These are phyloP conservation scores for Dianthus caryophyllus DNA, from an alignment of 148 eudicot species.

Conservation along the genomic window DNA sequence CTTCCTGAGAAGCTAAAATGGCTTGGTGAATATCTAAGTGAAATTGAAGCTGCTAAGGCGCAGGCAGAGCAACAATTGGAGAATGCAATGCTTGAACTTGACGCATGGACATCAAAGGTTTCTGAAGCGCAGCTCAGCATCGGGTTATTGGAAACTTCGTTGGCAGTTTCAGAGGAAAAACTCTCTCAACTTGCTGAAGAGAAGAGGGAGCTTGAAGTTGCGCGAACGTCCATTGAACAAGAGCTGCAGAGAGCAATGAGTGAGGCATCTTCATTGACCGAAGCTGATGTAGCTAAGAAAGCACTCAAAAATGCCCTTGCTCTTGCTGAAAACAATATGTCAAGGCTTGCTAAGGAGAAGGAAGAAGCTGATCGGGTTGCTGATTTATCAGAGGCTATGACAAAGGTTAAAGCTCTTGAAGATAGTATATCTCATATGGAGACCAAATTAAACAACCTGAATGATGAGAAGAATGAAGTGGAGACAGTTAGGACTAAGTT, in stretches of 20 bases:
- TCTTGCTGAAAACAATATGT: constrained; percentile 48
- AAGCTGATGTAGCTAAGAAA: constrained; percentile 39
- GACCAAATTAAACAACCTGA: constrained; percentile 40
- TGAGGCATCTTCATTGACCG: constrained; percentile 44
- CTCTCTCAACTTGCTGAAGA: constrained; percentile 50
- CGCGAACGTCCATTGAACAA: constrained; percentile 35
- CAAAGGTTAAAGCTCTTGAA: constrained; percentile 62
- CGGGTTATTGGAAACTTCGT: constrained; percentile 59
- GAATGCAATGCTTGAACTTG: constrained; percentile 40
- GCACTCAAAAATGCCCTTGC: constrained; percentile 59
- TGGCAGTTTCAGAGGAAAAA: constrained; percentile 47
- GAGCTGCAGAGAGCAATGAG: constrained; percentile 49
- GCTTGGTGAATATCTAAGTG: constrained; percentile 51
- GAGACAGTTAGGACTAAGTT: constrained; percentile 37
- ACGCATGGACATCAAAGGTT: constrained; percentile 41
- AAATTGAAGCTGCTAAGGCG: constrained; percentile 47
- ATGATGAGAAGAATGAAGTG: constrained; percentile 53
- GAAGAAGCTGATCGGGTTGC: constrained; percentile 51
- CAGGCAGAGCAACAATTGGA: constrained; percentile 53
- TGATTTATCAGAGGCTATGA: constrained; percentile 49
- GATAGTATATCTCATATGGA: constrained; percentile 55
- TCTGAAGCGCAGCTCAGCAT: constrained; percentile 37
- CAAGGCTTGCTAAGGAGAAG: constrained; percentile 50
- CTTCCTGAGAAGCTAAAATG: constrained; percentile 69
- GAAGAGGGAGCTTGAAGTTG: constrained; percentile 54